Evolutionary conservation across 2,329 filamentous ascomycete species (phyloP).

Genomic region (Geosmithia putterillii): DNA sequence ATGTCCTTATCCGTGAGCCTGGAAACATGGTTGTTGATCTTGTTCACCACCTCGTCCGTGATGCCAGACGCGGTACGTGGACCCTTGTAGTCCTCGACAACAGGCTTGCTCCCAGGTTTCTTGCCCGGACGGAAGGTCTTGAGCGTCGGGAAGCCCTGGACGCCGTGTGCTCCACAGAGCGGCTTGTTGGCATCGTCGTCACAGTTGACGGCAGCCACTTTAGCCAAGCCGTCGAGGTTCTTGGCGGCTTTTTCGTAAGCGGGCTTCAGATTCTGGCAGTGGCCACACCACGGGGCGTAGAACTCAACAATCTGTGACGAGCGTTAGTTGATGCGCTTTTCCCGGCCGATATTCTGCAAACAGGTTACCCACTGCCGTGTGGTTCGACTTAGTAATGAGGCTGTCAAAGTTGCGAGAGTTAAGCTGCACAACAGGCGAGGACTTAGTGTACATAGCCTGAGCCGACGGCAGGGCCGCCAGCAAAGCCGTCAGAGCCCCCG

Average conservation of each 20-base stretch:
- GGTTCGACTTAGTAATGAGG: slow-evolving; percentile 77
- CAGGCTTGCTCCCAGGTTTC: slow-evolving; percentile 61
- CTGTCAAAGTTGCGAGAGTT: slow-evolving; percentile 67
- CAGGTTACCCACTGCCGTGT: slow-evolving; percentile 56
- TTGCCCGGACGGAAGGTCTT: slow-evolving; percentile 85
- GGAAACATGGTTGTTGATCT: slow-evolving; percentile 87
- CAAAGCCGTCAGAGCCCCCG: slow-evolving; percentile 37
- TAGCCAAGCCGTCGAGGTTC: slow-evolving; percentile 80
- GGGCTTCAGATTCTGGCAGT: slow-evolving; percentile 91
- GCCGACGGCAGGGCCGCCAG: slow-evolving; percentile 53
- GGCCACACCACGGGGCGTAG: slow-evolving; percentile 96
- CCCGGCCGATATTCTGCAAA: background rate
- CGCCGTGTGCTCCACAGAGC: slow-evolving; percentile 73
- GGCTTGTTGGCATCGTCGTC: slow-evolving; percentile 88
- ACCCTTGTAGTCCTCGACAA: slow-evolving; percentile 85
- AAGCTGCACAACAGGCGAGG: slow-evolving; percentile 76
- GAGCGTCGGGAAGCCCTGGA: slow-evolving; percentile 89
- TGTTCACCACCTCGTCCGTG: slow-evolving; percentile 70
- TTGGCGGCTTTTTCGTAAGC: slow-evolving; percentile 90
- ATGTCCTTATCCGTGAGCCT: slow-evolving; percentile 68
- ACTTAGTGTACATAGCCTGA: slow-evolving; percentile 72
- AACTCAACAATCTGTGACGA: slow-evolving; percentile 56
- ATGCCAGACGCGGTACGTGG: slow-evolving; percentile 75
- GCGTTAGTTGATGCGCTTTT: slow-evolving; percentile 1
- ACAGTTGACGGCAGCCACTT: slow-evolving; percentile 90